These are phyloP conservation scores for Bisporella sp. DNA, from an alignment of 2,329 filamentous ascomycete species.

Conservation along the genomic window DNA sequence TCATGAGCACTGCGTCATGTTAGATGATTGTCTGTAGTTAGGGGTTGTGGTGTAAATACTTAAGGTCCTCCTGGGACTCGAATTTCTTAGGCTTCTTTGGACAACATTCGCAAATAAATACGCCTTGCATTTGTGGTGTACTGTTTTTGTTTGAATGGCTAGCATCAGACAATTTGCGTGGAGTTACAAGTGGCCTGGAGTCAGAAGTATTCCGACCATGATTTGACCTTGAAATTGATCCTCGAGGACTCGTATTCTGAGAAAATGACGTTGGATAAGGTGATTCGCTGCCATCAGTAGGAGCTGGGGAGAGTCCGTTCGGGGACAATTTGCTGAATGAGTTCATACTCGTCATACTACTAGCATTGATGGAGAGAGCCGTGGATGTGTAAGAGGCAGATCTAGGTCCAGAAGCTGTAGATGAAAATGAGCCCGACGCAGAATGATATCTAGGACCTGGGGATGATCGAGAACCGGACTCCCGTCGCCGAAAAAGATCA, in stretches of 20 bases:
- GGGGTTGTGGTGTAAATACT: constrained; percentile 47
- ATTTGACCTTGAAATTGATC: constrained; percentile 26
- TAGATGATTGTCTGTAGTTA: neutral
- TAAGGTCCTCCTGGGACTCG: constrained; percentile 73
- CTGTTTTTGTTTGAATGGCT: constrained; percentile 35
- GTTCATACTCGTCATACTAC: constrained; percentile 58
- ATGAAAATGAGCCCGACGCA: constrained; percentile 55
- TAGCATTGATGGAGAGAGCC: constrained; percentile 49
- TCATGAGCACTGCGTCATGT: constrained; percentile 62
- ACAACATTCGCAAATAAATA: constrained; percentile 85
- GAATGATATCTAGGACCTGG: constrained; percentile 48
- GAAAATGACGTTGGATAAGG: constrained; percentile 43
- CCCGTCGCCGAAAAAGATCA: constrained; percentile 27
- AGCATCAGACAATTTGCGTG: constrained; percentile 41
- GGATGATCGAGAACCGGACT: constrained; percentile 47
- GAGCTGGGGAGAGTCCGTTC: constrained; percentile 45
- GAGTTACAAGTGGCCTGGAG: constrained; percentile 29
- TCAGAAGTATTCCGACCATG: constrained; percentile 32
- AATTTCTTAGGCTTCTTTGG: constrained; percentile 97
- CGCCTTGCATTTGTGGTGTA: constrained; percentile 45
- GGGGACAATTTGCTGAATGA: constrained; percentile 52
- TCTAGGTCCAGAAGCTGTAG: constrained; percentile 54
- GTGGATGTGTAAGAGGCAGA: constrained; percentile 57
- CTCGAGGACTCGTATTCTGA: constrained; percentile 30
- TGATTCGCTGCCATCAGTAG: constrained; percentile 36